Evolutionary conservation across 2,329 filamentous ascomycete genomes (phyloP), one percentile per base, ranked within the genome.

Genomic region (Mycosphaerelloides madeirae): DNA sequence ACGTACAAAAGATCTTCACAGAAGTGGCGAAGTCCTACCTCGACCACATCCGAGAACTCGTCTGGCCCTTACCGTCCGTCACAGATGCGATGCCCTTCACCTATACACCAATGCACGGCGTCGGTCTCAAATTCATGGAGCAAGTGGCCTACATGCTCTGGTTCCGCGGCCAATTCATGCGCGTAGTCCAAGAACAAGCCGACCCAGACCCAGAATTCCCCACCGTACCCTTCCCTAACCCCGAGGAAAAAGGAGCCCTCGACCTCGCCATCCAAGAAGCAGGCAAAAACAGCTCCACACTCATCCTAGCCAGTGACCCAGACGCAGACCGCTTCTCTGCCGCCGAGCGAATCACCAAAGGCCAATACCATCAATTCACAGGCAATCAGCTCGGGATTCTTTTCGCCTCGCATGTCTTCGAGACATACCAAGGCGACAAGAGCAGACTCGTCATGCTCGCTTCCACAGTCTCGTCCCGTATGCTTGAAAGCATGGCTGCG

Each of bases 301-400:
- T 83, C 31, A 75, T 83, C 29, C 64, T 84, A 20, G 80, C 80
- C 9, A 81, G 78, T 53, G 80, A 84, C 53, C 80, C 80, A 1
- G 80, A 84, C 58, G 80, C 80, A 13, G 80, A 84, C 61, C 75
- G 80, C 15, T 77, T 84, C 49, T 78, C 80, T 6, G 76, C 70
- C 6, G 80, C 79, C 3, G 75, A 83, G 57, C 78, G 76, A 55
- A 69, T 80, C 3, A 55, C 68, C 58, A 71, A 65, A 28, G 75
- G 72, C 9, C 65, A 63, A 49, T 84, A 79, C 78, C 73, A 77
- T 43, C 73, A 78, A 37, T 77, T 83, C 56, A 83, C 78, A 0
- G 80, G 80, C n/a, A 83, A 84, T 51, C 78, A 84, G 54, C 67
- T 83, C 13, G 80, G 80, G 28, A 70, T 80, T 14, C 68, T 84